Conservation (phyloP, 1,284 basidiomycete genomes). For the Malassezia pachydermatis region DNA sequence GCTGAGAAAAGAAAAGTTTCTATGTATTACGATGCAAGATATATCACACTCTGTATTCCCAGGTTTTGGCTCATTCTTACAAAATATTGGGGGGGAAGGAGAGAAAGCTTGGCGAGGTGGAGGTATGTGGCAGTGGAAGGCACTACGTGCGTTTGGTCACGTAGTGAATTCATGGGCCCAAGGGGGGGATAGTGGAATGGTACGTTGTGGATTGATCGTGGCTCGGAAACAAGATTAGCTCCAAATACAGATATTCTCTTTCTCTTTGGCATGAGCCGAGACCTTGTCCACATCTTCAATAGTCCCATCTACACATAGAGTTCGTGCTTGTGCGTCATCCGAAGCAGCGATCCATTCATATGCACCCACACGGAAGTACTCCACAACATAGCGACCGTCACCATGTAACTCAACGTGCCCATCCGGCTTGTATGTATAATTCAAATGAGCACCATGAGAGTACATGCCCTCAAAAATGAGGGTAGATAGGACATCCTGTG, state of each 20-base stretch:
- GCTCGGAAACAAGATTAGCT: constrained; percentile 14
- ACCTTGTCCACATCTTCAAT: background rate
- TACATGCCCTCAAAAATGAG: constrained; percentile 37
- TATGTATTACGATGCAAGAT: constrained; percentile 25
- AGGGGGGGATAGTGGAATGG: constrained; percentile 27
- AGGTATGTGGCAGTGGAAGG: constrained; percentile 15
- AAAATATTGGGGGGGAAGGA: constrained; percentile 18
- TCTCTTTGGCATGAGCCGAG: background rate
- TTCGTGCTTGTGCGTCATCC: constrained; percentile 6
- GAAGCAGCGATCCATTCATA: constrained; percentile 61
- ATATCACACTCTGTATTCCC: constrained; percentile 34
- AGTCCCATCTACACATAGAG: constrained; percentile 18
- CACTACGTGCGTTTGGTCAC: constrained; percentile 26
- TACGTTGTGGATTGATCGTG: constrained; percentile 32
- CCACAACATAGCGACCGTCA: constrained; percentile 59
- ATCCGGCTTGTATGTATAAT: constrained; percentile 19
- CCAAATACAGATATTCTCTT: background rate
- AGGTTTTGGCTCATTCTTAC: constrained; percentile 34
- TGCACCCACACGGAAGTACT: constrained; percentile 67
- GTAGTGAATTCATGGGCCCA: constrained; percentile 33
- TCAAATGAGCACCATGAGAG: constrained; percentile 27
- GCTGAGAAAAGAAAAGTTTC: constrained; percentile 22
- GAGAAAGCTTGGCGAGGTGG: constrained; percentile 35
- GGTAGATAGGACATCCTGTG: constrained; percentile 15
- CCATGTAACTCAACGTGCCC: constrained; percentile 30